phyloP scores from a whole-genome alignment of 2,329 filamentous ascomycete species.

The Talaromyces funiculosus region DNA sequence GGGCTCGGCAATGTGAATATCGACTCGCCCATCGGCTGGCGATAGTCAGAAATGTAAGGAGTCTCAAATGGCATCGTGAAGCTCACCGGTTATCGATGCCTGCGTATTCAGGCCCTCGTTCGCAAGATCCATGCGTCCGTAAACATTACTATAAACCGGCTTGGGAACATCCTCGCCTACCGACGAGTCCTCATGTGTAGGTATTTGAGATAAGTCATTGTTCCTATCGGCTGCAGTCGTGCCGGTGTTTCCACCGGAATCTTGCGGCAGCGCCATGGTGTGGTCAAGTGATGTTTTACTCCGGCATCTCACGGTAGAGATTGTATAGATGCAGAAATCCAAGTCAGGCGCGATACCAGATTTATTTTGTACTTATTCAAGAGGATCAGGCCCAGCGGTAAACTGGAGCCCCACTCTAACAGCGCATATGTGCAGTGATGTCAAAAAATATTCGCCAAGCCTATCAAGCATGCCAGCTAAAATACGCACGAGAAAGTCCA shows the following conservation, averaged over 20 bases:
- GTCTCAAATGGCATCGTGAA: neutral
- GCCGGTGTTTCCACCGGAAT: neutral
- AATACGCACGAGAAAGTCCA: neutral
- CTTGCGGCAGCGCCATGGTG: slow-evolving; percentile 1
- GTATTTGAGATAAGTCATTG: slow-evolving; percentile 2
- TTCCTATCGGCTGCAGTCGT: neutral
- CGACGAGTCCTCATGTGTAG: slow-evolving; percentile 4
- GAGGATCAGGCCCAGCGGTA: too few relatives aligned
- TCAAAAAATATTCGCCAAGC: neutral
- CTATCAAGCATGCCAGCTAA: neutral
- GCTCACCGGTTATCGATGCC: slow-evolving; percentile 9
- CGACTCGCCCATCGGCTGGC: slow-evolving; percentile 67
- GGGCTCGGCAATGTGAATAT: slow-evolving; percentile 73
- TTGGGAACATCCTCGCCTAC: slow-evolving; percentile 8
- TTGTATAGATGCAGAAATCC: neutral
- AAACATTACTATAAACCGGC: slow-evolving; percentile 10
- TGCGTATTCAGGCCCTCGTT: slow-evolving; percentile 12
- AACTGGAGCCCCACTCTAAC: neutral
- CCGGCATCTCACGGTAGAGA: neutral
- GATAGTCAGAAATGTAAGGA: too few relatives aligned
- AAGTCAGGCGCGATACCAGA: neutral
- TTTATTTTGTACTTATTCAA: neutral
- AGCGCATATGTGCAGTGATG: neutral
- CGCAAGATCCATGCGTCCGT: slow-evolving; percentile 12
- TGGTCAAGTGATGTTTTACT: neutral